Percentiles rank a stretch among this genome's conserved stretches.
phyloP scores from a whole-genome alignment of 306 rosid species.

The Malus domestica region ASM211411v1 NC_041798.1:12812001-12812500 shows the following conservation, averaged over 20 bases:
- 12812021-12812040: slow-evolving; percentile 84
- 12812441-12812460: slow-evolving; percentile 82
- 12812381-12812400: slow-evolving; percentile 86
- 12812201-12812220: slow-evolving; percentile 89
- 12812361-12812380: slow-evolving; percentile 89
- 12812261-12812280: slow-evolving; percentile 83
- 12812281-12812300: slow-evolving; percentile 85
- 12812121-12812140: slow-evolving; percentile 51
- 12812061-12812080: slow-evolving; percentile 78
- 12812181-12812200: slow-evolving; percentile 96
- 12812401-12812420: slow-evolving; percentile 89
- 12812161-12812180: slow-evolving; percentile 93
- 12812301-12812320: slow-evolving; percentile 86
- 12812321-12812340: slow-evolving; percentile 95
- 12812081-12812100: slow-evolving; percentile 82
- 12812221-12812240: slow-evolving; percentile 90
- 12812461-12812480: slow-evolving; percentile 87
- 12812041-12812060: slow-evolving; percentile 73
- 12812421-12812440: slow-evolving; percentile 82
- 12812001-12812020: slow-evolving; percentile 64
- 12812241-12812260: slow-evolving; percentile 91
- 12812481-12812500: slow-evolving; percentile 63
- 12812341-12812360: slow-evolving; percentile 78
- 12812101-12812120: slow-evolving; percentile 75
- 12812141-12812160: slow-evolving; percentile 62